Evolutionary conservation across 1,139 yeast genomes (phyloP).

Genomic region (Debaryomycetaceae sp.): DNA sequence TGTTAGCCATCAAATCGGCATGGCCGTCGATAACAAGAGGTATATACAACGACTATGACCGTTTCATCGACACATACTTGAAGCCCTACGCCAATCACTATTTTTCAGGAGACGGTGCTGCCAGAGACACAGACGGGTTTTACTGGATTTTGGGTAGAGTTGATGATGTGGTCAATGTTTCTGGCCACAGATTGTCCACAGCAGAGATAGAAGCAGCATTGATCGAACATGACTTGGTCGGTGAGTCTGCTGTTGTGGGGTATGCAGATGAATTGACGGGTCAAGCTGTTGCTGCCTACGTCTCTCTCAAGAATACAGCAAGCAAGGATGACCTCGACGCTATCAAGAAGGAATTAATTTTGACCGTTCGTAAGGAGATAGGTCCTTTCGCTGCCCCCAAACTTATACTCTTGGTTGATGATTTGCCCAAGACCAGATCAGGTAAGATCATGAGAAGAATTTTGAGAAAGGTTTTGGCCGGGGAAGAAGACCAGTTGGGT

Average conservation of each 20-base stretch:
- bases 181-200: slow-evolving; percentile 77
- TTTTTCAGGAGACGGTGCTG: slow-evolving; percentile 83
- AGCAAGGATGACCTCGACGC: slow-evolving; percentile 44
- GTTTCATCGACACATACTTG: slow-evolving; percentile 69
- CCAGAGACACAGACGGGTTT: slow-evolving; percentile 72
- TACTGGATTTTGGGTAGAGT: slow-evolving; percentile 81
- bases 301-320: slow-evolving; percentile 52
- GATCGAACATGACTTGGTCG: slow-evolving; percentile 65
- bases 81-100: slow-evolving; percentile 67
- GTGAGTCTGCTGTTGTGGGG: slow-evolving; percentile 79
- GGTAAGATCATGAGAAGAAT: slow-evolving; percentile 86
- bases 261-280: slow-evolving; percentile 80
- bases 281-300: slow-evolving; percentile 80
- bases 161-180: slow-evolving; percentile 78
- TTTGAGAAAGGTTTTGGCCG: slow-evolving; percentile 71
- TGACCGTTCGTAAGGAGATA: slow-evolving; percentile 74
- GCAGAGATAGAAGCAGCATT: slow-evolving; percentile 82
- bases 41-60: slow-evolving; percentile 64
- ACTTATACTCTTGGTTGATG: slow-evolving; percentile 65
- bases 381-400: slow-evolving; percentile 87
- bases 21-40: slow-evolving; percentile 85
- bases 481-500: slow-evolving; percentile 76
- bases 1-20: slow-evolving; percentile 62
- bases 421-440: slow-evolving; percentile 78
- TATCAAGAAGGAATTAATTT: slow-evolving; percentile 64